phyloP scores from a whole-genome alignment of 768 basidiomycete species.

The Symmetrospora coprosmae region DNA sequence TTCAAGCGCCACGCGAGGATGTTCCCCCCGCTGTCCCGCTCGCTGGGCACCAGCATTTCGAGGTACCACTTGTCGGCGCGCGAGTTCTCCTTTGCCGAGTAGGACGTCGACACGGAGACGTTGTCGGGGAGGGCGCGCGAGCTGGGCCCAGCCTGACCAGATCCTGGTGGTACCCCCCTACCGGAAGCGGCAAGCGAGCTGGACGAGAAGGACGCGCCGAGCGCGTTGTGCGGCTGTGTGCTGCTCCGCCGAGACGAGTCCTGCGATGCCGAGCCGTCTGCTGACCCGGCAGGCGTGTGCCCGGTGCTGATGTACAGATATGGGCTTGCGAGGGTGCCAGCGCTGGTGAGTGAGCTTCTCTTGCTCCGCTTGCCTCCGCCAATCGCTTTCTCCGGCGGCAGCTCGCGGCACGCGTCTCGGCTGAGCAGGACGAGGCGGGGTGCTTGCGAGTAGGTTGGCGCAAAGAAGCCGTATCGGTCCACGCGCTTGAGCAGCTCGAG shows the following conservation, averaged over 20 bases:
- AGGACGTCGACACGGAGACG: too few relatives aligned
- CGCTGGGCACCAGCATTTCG: conserved; percentile 9
- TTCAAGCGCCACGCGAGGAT: neutral
- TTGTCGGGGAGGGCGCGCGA: too few relatives aligned
- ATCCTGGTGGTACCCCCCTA: too few relatives aligned
- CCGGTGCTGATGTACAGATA: too few relatives aligned
- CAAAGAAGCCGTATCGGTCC: conserved; percentile 11
- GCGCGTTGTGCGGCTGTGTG: neutral
- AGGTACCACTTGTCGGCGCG: conserved; percentile 12
- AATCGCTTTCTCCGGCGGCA: neutral
- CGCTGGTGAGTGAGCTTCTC: too few relatives aligned
- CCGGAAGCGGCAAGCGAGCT: neutral
- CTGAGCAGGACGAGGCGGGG: neutral
- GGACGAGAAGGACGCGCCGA: neutral
- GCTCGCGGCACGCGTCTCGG: neutral
- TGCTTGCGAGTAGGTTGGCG: neutral
- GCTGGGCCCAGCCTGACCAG: too few relatives aligned
- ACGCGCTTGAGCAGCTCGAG: neutral
- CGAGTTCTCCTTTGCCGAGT: conserved; percentile 7
- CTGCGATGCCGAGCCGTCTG: too few relatives aligned
- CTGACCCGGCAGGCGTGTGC: too few relatives aligned
- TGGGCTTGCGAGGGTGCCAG: too few relatives aligned
- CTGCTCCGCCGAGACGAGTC: too few relatives aligned
- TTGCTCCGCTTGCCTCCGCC: too few relatives aligned
- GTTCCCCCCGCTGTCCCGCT: neutral